Conservation (phyloP, 306 rosid genomes). For the Quercus ilex region DNA sequence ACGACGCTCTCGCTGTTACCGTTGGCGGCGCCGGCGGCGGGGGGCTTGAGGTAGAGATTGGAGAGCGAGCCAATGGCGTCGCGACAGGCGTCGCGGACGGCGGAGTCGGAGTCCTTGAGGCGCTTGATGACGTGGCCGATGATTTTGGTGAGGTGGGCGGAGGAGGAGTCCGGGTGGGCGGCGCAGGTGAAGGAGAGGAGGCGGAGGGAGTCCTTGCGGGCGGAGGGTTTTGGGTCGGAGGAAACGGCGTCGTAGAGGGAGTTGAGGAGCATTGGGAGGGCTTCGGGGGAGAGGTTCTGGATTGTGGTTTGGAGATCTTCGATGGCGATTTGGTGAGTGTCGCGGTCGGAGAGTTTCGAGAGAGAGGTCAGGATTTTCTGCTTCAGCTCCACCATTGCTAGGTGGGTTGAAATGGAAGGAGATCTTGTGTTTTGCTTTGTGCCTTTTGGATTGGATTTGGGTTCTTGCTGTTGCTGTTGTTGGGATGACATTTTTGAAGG, state of each 20-base stretch:
- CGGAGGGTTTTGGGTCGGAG: constrained; percentile 81
- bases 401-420: constrained; percentile 63
- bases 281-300: constrained; percentile 55
- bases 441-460: constrained; percentile 34
- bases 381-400: constrained; percentile 92
- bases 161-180: constrained; percentile 53
- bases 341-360: constrained; percentile 88
- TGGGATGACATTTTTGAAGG: constrained; percentile 36
- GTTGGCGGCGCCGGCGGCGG: background rate
- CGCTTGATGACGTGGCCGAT: constrained; percentile 59
- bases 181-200: constrained; percentile 60
- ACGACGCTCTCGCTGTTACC: constrained; percentile 39
- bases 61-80: constrained; percentile 69
- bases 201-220: constrained; percentile 72
- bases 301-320: constrained; percentile 80
- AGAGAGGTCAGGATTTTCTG: constrained; percentile 81
- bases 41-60: constrained; percentile 41
- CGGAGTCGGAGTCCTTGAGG: constrained; percentile 79
- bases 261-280: constrained; percentile 79
- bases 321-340: constrained; percentile 90
- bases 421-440: constrained; percentile 53
- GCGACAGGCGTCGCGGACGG: constrained; percentile 75
- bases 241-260: constrained; percentile 73
- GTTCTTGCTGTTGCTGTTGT: constrained; percentile 12
- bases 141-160: constrained; percentile 72